Percentiles rank a stretch among this genome's conserved stretches.
These are phyloP conservation scores for Wickerhamomyces chaumierensis DNA, from an alignment of 805 yeast species.

Conservation along the genomic window DNA sequence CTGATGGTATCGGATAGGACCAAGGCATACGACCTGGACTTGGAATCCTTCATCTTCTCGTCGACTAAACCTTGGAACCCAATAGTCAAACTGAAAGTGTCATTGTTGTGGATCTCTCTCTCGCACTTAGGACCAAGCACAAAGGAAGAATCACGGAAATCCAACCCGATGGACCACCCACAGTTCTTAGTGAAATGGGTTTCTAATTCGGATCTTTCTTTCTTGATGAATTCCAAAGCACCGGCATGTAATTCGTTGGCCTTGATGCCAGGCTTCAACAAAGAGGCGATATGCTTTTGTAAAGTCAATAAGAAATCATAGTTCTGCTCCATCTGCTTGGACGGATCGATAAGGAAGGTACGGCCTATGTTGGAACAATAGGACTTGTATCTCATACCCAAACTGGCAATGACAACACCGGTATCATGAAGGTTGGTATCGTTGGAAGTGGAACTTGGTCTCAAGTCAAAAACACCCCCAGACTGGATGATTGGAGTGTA, in stretches of 20 bases:
- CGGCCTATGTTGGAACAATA: conserved; percentile 85
- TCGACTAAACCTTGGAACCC: conserved; percentile 62
- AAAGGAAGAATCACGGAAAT: conserved; percentile 71
- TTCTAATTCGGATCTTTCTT: conserved; percentile 55
- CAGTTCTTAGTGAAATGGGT: conserved; percentile 60
- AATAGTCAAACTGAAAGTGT: conserved; percentile 62
- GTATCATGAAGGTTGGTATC: conserved; percentile 59
- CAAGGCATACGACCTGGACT: conserved; percentile 54
- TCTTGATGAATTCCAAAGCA: conserved; percentile 46
- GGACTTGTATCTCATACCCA: conserved; percentile 79
- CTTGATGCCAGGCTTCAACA: conserved; percentile 55
- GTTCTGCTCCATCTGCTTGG: conserved; percentile 63
- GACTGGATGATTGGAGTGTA: conserved; percentile 86
- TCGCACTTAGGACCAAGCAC: conserved; percentile 66
- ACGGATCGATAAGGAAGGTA: conserved; percentile 83
- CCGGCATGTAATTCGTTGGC: conserved; percentile 56
- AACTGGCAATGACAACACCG: conserved; percentile 59
- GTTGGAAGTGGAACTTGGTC: conserved; percentile 71
- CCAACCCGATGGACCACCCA: conserved; percentile 86
- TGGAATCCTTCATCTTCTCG: conserved; percentile 31
- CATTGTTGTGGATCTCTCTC: conserved; percentile 55
- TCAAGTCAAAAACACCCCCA: conserved; percentile 75
- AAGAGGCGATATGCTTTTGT: conserved; percentile 49
- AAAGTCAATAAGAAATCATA: conserved; percentile 66
- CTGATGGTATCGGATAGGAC: conserved; percentile 74